These are phyloP conservation scores for Nicotiana noctiflora DNA, from an alignment of 257 asterid species.

Conservation along the genomic window DNA sequence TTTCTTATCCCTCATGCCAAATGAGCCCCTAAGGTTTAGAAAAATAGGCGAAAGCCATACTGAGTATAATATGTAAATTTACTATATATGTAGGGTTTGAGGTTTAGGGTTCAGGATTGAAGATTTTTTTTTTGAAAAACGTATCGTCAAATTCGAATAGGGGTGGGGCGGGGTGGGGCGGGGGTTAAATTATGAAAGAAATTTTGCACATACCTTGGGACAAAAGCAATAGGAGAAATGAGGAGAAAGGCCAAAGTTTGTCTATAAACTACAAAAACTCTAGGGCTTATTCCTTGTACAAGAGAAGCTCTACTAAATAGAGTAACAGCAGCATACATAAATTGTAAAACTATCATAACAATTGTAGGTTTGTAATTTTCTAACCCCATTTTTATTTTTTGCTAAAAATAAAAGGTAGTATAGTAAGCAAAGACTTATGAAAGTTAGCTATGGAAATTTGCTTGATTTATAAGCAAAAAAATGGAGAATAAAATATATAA, in stretches of 20 bases:
- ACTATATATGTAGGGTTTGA: not conserved
- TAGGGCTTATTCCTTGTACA: slow-evolving; percentile 44
- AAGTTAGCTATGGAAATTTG: not conserved
- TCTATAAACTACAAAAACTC: slow-evolving; percentile 59
- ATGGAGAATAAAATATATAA: not conserved
- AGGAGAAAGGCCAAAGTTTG: slow-evolving; percentile 46
- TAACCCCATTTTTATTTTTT: slow-evolving; percentile 23
- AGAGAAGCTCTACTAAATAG: slow-evolving; percentile 35
- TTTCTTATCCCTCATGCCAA: no score
- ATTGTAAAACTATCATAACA: slow-evolving; percentile 41
- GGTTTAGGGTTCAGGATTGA: no score
- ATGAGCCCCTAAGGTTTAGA: not conserved
- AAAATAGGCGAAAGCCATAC: not conserved
- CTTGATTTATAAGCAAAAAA: not conserved
- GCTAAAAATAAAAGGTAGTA: not conserved
- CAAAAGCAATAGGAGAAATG: slow-evolving; percentile 28
- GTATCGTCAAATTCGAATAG: not conserved
- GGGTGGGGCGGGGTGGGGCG: accelerated
- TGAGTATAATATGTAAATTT: not conserved
- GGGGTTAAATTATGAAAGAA: not conserved
- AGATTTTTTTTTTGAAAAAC: not conserved
- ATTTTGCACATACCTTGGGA: slow-evolving; percentile 10
- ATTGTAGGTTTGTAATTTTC: slow-evolving; percentile 41
- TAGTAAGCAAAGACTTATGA: not conserved
- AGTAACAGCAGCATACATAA: slow-evolving; percentile 38